Conservation (phyloP, 257 asterid species). For the Nyctanthes arbortristis region DNA sequence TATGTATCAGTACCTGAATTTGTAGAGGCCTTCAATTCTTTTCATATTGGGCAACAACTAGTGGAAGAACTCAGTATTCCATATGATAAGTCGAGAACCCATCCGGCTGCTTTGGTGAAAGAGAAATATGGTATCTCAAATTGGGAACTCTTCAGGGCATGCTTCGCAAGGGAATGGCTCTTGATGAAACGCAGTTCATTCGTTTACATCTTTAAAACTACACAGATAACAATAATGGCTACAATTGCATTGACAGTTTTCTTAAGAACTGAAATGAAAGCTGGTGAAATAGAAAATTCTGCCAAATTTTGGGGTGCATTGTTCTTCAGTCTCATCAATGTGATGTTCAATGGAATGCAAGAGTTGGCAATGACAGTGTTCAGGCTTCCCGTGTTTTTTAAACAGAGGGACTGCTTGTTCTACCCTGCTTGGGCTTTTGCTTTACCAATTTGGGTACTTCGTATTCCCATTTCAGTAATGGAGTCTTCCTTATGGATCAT, state of each 20-base stretch:
- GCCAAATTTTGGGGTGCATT: slow-evolving; percentile 3
- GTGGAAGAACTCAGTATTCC: slow-evolving; percentile 25
- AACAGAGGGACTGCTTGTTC: background rate
- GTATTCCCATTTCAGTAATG: background rate
- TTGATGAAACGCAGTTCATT: background rate
- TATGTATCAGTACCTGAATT: slow-evolving; percentile 19
- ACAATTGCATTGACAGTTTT: slow-evolving; percentile 3
- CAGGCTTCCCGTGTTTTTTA: background rate
- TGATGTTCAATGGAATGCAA: slow-evolving; percentile 1
- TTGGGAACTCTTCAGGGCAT: slow-evolving; percentile 1
- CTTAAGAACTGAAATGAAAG: slow-evolving; percentile 2
- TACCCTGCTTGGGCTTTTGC: slow-evolving; percentile 3
- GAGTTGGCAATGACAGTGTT: slow-evolving; percentile 6
- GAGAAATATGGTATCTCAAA: slow-evolving; percentile 9
- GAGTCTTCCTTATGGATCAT: background rate
- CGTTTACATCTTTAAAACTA: slow-evolving; percentile 1
- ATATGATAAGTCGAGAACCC: slow-evolving; percentile 25
- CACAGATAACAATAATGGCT: slow-evolving; percentile 10
- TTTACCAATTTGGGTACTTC: background rate
- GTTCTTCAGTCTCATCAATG: slow-evolving; percentile 5
- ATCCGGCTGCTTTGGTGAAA: slow-evolving; percentile 12
- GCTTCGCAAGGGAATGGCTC: slow-evolving; percentile 3
- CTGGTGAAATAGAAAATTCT: background rate
- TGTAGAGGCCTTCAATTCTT: slow-evolving; percentile 14
- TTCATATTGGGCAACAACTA: slow-evolving; percentile 21